Conservation (phyloP, 148 eudicot genomes). For the Heliosperma pusillum region DNA sequence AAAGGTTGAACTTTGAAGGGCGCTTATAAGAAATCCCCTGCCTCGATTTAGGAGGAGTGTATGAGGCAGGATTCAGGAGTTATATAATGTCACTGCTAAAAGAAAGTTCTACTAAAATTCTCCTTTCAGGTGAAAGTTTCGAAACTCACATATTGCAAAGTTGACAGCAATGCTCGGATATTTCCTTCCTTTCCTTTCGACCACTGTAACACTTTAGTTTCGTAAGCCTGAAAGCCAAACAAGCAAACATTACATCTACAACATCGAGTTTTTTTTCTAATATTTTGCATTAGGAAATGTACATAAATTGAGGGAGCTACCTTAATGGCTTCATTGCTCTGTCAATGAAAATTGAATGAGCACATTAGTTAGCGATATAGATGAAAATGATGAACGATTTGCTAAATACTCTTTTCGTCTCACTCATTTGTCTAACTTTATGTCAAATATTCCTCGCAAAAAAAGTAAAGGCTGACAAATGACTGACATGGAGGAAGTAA, state of each 20-base stretch:
- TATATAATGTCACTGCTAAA: too few species aligned
- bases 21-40: too few species aligned
- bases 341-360: not conserved
- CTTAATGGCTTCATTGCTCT: conserved; percentile 50
- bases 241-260: not conserved
- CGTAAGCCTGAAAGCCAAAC: conserved; percentile 4
- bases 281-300: not conserved
- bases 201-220: conserved; percentile 38
- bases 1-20: too few species aligned
- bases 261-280: not conserved
- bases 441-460: too few species aligned
- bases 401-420: too few species aligned
- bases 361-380: not conserved
- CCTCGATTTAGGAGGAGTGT: too few species aligned
- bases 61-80: too few species aligned
- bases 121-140: not conserved
- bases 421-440: too few species aligned
- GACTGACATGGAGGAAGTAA: not conserved
- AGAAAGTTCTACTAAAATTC: too few species aligned
- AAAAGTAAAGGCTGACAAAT: not conserved
- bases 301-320: conserved; percentile 28
- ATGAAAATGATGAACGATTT: conserved; percentile 3
- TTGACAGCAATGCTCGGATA: conserved; percentile 80
- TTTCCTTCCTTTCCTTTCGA: conserved; percentile 88
- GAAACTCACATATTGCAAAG: conserved; percentile 75